A percentile compares a stretch with the other conserved stretches of the same genome.
These are phyloP conservation scores for Clarireedia monteithiana DNA, from an alignment of 2,329 filamentous ascomycete species.

Conservation along the genomic window DNA sequence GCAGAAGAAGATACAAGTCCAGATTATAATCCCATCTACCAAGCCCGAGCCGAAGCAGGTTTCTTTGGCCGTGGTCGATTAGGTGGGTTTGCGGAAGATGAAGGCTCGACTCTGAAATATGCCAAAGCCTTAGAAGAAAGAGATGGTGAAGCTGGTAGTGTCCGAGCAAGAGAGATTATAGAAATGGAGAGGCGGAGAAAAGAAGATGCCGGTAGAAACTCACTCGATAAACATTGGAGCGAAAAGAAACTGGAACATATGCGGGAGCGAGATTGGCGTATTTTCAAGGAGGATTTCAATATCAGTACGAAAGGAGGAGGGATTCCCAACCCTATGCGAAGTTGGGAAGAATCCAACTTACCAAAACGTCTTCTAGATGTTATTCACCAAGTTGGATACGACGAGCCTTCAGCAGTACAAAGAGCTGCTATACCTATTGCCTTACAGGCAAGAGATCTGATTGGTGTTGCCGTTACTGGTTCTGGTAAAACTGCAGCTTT, in stretches of 20 bases:
- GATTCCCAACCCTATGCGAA: constrained; percentile 94
- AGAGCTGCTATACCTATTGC: constrained; percentile 93
- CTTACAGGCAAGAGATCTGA: constrained; percentile 86
- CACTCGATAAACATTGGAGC: constrained; percentile 88
- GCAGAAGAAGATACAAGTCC: constrained; percentile 84
- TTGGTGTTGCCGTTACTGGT: constrained; percentile 95
- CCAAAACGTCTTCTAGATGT: constrained; percentile 73
- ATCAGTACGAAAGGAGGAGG: constrained; percentile 88
- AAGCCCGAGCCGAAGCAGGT: constrained; percentile 55
- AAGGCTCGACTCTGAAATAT: constrained; percentile 47
- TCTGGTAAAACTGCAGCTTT: constrained; percentile 98
- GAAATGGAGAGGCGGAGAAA: constrained; percentile 76
- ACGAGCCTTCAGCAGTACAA: constrained; percentile 86
- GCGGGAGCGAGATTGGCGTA: constrained; percentile 97
- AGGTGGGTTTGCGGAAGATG: constrained; percentile 56
- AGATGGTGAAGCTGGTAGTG: constrained; percentile 67
- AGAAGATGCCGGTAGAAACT: constrained; percentile 65
- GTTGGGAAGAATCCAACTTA: constrained; percentile 78
- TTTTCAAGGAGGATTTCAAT: constrained; percentile 99
- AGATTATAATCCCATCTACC: constrained; percentile 76
- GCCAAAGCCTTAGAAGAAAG: constrained; percentile 65
- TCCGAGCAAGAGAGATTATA: constrained; percentile 71
- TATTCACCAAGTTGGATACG: constrained; percentile 78
- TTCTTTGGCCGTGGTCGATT: constrained; percentile 63
- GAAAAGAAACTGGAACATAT: constrained; percentile 89